Evolutionary conservation across 2,329 filamentous ascomycete genomes (phyloP).

Genomic region (Laburnicola sp.): DNA sequence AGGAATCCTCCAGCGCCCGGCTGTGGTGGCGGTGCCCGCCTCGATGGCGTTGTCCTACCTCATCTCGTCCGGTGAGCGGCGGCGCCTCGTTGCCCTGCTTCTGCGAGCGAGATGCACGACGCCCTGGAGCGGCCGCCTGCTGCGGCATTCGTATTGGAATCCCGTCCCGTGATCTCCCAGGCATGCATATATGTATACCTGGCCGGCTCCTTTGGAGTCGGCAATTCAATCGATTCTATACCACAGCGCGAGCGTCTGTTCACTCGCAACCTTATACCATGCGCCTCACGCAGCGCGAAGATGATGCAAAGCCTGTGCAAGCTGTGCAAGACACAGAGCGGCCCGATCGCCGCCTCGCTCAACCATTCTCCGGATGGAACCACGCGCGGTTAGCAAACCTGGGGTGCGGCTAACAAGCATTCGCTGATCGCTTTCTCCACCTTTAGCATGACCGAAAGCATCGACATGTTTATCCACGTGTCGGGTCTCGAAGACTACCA

Average conservation of each 20-base stretch:
- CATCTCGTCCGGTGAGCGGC: neutral
- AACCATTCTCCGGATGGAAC: slow-evolving; percentile 23
- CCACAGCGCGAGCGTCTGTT: neutral
- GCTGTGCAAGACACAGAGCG: slow-evolving; percentile 10
- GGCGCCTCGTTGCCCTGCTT: slow-evolving; percentile 12
- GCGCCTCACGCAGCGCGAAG: slow-evolving; percentile 5
- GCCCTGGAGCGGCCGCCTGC: neutral
- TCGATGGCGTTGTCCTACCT: neutral
- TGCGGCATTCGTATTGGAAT: neutral
- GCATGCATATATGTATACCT: too few species aligned
- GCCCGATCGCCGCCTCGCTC: slow-evolving; percentile 22
- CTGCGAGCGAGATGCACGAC: neutral
- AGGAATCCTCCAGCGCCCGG: neutral
- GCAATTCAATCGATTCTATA: too few species aligned
- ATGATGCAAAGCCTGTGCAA: neutral
- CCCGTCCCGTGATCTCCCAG: neutral
- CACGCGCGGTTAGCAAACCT: slow-evolving; percentile 6
- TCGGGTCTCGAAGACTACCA: slow-evolving; percentile 22
- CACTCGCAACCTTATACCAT: neutral
- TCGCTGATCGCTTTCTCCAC: neutral
- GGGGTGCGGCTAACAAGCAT: neutral
- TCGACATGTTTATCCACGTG: slow-evolving; percentile 18
- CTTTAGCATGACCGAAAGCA: slow-evolving; percentile 13
- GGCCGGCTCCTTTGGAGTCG: too few species aligned
- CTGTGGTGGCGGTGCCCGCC: slow-evolving; percentile 2